phyloP scores from a whole-genome alignment of 2,329 filamentous ascomycete genomes.

The Helotiales sp. region DNA sequence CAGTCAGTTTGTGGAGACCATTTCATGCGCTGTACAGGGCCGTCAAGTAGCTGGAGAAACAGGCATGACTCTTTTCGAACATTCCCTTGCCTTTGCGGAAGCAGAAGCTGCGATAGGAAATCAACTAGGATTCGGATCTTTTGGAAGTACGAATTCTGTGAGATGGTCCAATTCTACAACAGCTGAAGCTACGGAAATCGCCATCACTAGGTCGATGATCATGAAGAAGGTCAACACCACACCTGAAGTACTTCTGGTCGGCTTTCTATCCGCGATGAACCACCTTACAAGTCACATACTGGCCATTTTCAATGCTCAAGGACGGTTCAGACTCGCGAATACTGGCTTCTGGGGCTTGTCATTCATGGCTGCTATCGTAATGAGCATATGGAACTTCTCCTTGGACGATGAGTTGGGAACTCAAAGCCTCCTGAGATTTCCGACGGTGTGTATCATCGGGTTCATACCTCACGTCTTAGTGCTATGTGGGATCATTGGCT shows the following conservation, averaged over 20 bases:
- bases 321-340: conserved; percentile 77
- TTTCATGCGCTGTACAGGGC: conserved; percentile 86
- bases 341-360: conserved; percentile 88
- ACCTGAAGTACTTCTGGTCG: conserved; percentile 83
- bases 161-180: conserved; percentile 23
- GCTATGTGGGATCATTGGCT: conserved; percentile 73
- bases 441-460: conserved; percentile 91
- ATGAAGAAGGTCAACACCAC: conserved; percentile 82
- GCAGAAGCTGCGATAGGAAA: conserved; percentile 85
- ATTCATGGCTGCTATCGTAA: conserved; percentile 83
- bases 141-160: conserved; percentile 29
- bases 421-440: conserved; percentile 78
- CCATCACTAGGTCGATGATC: conserved; percentile 64
- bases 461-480: conserved; percentile 95
- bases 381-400: conserved; percentile 67
- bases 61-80: conserved; percentile 95
- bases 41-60: conserved; percentile 79
- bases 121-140: conserved; percentile 71
- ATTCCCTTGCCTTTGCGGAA: conserved; percentile 93
- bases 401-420: conserved; percentile 60
- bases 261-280: conserved; percentile 84
- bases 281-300: conserved; percentile 83
- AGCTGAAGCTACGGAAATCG: conserved; percentile 41
- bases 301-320: conserved; percentile 77
- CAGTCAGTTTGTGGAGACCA: conserved; percentile 85